Base-by-base conservation (phyloP, 352 stramenopile genomes). In the Globisporangium nodosum region DNA sequence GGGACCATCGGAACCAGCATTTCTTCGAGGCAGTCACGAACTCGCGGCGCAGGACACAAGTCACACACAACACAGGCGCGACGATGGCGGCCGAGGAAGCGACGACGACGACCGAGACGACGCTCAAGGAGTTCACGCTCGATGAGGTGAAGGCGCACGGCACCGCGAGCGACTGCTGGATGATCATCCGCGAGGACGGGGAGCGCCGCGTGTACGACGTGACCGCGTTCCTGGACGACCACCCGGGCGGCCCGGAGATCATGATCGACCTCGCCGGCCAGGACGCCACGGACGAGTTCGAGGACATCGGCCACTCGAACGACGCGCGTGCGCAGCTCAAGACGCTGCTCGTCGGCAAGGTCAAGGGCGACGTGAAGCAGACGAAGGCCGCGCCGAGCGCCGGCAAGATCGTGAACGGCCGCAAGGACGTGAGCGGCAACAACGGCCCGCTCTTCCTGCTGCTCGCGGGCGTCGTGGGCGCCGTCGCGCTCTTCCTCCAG, bases 231-330 rank as follows among this genome's bases (percentile, higher is more conserved):
- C 79, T 99, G 53, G 95, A 99, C 66, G 96, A 99, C 73, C 97
- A 99, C 78, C 97, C 97, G n/a, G 97, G 97, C 70, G 97, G 97
- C 54, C 90, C 96, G 9, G 96, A 99, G 79, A 97, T 99, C 59
- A 91, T 99, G 69, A 73, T 99, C 52, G 96, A 98, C 63, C 78
- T 98, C 60, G 92, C 90, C 27, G 95, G 94, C 49, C 76, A 92
- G 67, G 92, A 98, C 73, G 92, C 88, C 20, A 96, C 87, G 3
- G 90, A 92, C 53, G 91, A 95, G 60, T 98, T 98, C 65, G 80
- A 99, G 68, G 96, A 99, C 68, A 98, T 99, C 68, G 97, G 96
- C 21, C 97, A 99, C 81, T 99, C 96, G 45, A 97, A 97, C 52
- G 94, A 98, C 63, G 97, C 97, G 21, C 81, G 94, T 51, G 74